phyloP scores from a whole-genome alignment of 495 filamentous ascomycete species.

The Neurospora tetrasperma region DNA sequence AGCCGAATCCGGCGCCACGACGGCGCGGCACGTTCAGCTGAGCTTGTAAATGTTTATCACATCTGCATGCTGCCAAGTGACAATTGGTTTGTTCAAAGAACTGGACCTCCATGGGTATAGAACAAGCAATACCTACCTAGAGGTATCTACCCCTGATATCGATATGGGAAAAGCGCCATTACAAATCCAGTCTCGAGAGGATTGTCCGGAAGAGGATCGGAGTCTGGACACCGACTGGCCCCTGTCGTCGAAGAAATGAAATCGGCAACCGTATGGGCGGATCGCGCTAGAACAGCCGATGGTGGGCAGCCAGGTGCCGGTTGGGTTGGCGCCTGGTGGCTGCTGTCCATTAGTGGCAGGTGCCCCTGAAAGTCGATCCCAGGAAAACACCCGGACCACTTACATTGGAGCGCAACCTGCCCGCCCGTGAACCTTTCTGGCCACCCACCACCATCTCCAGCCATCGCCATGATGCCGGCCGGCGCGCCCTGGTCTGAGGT shows the following conservation, averaged over 20 bases:
- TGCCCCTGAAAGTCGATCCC: not conserved
- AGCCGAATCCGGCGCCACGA: not conserved
- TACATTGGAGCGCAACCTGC: not conserved
- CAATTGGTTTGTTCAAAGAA: not conserved
- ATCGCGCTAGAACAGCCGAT: not conserved
- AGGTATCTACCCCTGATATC: not conserved
- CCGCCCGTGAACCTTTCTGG: not conserved
- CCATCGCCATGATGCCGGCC: not conserved
- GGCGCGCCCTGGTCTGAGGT: not conserved
- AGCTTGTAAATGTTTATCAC: not conserved
- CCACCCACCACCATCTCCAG: not conserved
- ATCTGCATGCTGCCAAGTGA: not conserved
- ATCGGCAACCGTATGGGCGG: not conserved
- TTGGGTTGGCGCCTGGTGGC: not conserved
- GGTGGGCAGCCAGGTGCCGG: not conserved
- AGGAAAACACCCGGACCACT: not conserved
- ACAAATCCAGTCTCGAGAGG: not conserved
- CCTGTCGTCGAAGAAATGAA: not conserved
- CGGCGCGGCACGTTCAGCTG: not conserved
- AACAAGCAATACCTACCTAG: not conserved
- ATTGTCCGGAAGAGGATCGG: not conserved
- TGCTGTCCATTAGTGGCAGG: not conserved
- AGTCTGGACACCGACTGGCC: not conserved
- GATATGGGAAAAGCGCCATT: not conserved
- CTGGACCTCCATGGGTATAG: not conserved